Conservation (phyloP, 108 stramenopile genomes). For the Fistulifera pelliculosa region DNA sequence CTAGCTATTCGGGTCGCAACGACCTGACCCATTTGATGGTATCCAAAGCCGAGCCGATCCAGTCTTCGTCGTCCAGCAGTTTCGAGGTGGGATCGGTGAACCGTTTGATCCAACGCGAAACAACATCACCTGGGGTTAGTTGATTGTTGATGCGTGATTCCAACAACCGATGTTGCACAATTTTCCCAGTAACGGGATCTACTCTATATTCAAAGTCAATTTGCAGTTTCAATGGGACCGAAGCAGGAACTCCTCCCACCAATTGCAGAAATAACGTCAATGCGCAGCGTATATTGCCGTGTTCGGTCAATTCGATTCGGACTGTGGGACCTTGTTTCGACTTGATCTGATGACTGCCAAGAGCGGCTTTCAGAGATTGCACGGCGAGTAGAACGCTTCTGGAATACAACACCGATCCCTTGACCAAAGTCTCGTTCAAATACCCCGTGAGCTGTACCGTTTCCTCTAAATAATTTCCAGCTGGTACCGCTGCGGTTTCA, state of each 20-base stretch:
- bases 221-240: conserved; percentile 45
- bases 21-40: not conserved
- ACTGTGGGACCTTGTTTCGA: conserved; percentile 26
- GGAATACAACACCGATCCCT: conserved; percentile 36
- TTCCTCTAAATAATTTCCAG: conserved; percentile 28
- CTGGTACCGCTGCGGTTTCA: conserved; percentile 22
- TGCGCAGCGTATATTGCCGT: conserved; percentile 29
- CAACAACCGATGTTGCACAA: conserved; percentile 46
- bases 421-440: conserved; percentile 42
- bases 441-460: conserved; percentile 55
- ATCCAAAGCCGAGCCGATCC: not conserved
- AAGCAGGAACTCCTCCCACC: not conserved
- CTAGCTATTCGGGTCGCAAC: too few relatives aligned
- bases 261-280: conserved; percentile 34
- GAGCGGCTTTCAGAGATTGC: conserved; percentile 31
- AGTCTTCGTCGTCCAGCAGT: not conserved
- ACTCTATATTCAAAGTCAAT: conserved; percentile 48
- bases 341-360: conserved; percentile 24
- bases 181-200: conserved; percentile 33
- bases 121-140: conserved; percentile 58
- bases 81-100: not conserved
- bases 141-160: conserved; percentile 71
- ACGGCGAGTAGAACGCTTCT: conserved; percentile 32
- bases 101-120: conserved; percentile 36
- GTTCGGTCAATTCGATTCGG: conserved; percentile 29